Base-by-base conservation (phyloP, 2,329 filamentous ascomycete species). In the Alternaria solani region DNA sequence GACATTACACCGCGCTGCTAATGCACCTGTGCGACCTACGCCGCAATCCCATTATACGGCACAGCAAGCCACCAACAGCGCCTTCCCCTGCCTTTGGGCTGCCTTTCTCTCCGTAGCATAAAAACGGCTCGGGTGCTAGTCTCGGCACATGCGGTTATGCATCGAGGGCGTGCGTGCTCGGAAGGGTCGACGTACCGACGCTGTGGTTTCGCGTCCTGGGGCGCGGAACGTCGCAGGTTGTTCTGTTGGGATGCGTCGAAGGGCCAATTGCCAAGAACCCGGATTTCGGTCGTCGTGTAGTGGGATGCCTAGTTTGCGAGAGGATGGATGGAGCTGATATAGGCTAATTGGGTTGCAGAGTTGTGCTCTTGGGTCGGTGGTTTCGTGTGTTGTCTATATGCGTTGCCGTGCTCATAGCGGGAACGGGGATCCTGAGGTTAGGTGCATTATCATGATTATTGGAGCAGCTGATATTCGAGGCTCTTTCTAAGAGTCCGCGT, bases 201-300 rank as follows among this genome's bases (percentile, higher is more conserved):
- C 46, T 49, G 30, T 49, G 46, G 46, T 49, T 49, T 49, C 46
- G 46, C 32, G 46, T 49, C 32, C 36, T 49, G 46, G 46, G 46
- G 20, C 46, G 46, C 36, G 26, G 46, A 16, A 8, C 34, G 46
- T 49, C 46, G 20, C 46, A 36, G 46, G 32, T 49, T 26, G 16
- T 3, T 34, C 11, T 23, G 32, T 23, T 49, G 20, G 38, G 46
- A 2, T 9, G 32, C 20, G 7, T 7, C 7, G 30, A 14, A n/a
- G 32, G 32, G 36, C 46, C 46, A 14, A n/a, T 20, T 20, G 38
- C 32, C 46, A 30, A 36, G 14, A 8, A 49, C 32, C 46, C 9
- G 32, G 46, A 26, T 38, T 11, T 5, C 26, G 30, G 46, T 20
- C 30, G 14, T 16, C 34, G n/a, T 38, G 7, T 38, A 16, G 14